These are phyloP conservation scores for Penstemon davidsonii DNA, from an alignment of 257 asterid species.

Conservation along the genomic window DNA sequence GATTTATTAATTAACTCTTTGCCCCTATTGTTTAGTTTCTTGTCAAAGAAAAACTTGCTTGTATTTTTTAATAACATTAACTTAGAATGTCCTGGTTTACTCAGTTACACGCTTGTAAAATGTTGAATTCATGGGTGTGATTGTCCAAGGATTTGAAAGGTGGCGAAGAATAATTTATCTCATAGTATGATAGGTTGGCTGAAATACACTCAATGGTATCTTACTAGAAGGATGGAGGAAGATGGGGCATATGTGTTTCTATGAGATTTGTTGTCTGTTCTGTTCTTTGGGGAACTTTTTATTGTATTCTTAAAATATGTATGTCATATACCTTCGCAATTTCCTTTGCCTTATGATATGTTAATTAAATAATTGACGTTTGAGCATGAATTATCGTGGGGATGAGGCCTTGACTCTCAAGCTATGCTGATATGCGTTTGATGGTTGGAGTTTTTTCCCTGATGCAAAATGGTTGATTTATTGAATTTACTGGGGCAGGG, in stretches of 20 bases:
- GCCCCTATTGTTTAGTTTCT: background rate
- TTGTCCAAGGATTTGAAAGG: background rate
- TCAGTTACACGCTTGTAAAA: background rate
- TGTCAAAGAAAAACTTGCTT: background rate
- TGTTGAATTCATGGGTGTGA: background rate
- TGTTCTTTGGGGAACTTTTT: background rate
- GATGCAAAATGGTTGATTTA: background rate
- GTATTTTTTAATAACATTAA: background rate
- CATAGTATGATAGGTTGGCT: background rate
- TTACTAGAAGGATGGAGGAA: no score
- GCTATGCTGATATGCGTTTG: no score
- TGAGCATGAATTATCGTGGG: no score
- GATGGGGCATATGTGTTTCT: no score
- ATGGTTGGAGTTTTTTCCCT: no score
- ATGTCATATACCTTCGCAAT: background rate
- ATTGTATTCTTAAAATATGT: slow-evolving; percentile 10
- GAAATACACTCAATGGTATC: no score
- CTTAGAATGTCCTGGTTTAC: background rate
- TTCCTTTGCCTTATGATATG: no score
- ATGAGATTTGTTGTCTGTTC: no score
- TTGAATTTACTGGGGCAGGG: slow-evolving; percentile 48
- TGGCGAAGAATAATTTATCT: background rate
- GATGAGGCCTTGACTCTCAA: no score
- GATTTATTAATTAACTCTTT: background rate
- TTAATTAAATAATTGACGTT: no score